phyloP scores from a whole-genome alignment of 805 yeast species.

The Blastobotrys peoriensis region DNA sequence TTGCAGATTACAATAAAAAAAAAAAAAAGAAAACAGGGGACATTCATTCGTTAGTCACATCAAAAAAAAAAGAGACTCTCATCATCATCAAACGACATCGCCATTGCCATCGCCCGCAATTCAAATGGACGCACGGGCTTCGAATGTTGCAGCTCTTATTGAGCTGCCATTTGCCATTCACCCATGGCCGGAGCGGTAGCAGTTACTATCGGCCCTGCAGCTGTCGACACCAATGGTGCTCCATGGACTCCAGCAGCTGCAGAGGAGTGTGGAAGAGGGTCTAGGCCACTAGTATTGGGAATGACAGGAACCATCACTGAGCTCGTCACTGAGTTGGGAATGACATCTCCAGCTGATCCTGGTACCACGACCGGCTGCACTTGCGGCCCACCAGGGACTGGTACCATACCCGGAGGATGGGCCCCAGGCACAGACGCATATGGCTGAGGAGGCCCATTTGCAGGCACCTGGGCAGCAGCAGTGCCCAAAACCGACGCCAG shows the following conservation, averaged over 20 bases:
- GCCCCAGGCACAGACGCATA: not conserved
- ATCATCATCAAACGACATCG: no score
- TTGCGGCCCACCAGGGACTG: not conserved
- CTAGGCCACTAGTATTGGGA: not conserved
- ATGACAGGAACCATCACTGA: not conserved
- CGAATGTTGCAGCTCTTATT: no score
- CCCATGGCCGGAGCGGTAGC: not conserved
- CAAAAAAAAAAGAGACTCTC: no score
- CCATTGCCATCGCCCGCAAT: no score
- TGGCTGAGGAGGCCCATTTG: not conserved
- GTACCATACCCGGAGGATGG: not conserved
- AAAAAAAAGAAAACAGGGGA: no score
- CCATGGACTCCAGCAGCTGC: not conserved
- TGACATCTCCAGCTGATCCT: not conserved
- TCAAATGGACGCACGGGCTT: no score
- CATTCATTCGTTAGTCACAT: no score
- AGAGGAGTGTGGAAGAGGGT: not conserved
- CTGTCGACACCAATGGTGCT: not conserved
- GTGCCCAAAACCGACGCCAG: constrained; percentile 1
- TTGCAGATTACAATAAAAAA: no score
- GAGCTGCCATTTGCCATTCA: not conserved
- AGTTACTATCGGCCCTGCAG: not conserved
- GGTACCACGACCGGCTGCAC: not conserved
- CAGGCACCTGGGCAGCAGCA: not conserved
- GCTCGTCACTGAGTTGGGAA: not conserved